These are phyloP conservation scores for Sphagnum contortum DNA, from an alignment of 225 moss, liverwort and hornwort genomes.

Conservation along the genomic window DNA sequence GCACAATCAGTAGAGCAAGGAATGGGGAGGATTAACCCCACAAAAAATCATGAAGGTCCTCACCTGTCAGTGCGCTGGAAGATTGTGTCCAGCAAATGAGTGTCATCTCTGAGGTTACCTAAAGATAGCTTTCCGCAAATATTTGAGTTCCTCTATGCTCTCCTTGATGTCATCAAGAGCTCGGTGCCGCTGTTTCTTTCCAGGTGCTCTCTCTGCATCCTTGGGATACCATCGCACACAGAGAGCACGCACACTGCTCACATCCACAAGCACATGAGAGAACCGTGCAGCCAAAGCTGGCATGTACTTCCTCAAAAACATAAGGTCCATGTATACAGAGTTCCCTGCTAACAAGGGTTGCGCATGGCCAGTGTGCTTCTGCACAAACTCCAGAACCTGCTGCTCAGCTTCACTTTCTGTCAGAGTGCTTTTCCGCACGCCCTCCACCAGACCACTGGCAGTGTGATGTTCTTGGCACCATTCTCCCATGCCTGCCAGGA, in stretches of 20 bases:
- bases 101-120: constrained; percentile 30
- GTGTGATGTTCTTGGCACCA: constrained; percentile 87
- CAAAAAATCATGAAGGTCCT: no score
- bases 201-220: constrained; percentile 67
- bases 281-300: constrained; percentile 70
- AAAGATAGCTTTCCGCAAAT: constrained; percentile 67
- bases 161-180: constrained; percentile 90
- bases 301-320: constrained; percentile 92
- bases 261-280: constrained; percentile 90
- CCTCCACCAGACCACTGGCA: constrained; percentile 67
- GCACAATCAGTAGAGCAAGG: no score
- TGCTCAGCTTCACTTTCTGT: constrained; percentile 64
- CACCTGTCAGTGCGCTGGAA: no score
- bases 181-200: constrained; percentile 69
- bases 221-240: constrained; percentile 84
- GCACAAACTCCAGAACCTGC: constrained; percentile 74
- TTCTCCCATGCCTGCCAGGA: constrained; percentile 70
- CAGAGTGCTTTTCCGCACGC: constrained; percentile 52
- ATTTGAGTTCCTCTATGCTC: constrained; percentile 83
- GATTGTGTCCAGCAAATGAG: no score
- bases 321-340: constrained; percentile 76
- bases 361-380: constrained; percentile 40
- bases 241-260: constrained; percentile 79
- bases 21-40: no score
- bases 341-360: constrained; percentile 77